These are phyloP conservation scores for Spinellus fusiger DNA, from an alignment of 192 early-diverging fungal genomes.

Conservation along the genomic window DNA sequence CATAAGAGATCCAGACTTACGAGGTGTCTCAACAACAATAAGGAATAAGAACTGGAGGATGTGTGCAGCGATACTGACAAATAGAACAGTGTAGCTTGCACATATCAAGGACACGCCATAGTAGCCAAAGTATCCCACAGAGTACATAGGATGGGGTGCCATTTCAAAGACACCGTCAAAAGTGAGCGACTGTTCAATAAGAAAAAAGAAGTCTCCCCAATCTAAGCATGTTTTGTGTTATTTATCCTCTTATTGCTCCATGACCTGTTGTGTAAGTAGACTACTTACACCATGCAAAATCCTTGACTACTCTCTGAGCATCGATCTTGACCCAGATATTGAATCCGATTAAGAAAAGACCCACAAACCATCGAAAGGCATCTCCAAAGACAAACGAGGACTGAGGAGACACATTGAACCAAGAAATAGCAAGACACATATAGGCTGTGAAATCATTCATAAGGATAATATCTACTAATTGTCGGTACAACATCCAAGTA, in stretches of 20 bases:
- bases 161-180: conserved; percentile 95
- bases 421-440: conserved; percentile 73
- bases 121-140: conserved; percentile 94
- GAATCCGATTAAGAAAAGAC: conserved; percentile 75
- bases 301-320: conserved; percentile 91
- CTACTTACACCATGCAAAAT: conserved; percentile 94
- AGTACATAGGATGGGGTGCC: conserved; percentile 99
- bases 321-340: conserved; percentile 97
- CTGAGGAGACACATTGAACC: conserved; percentile 64
- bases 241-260: neutral
- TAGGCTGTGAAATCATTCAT: conserved; percentile 91
- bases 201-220: conserved; percentile 99
- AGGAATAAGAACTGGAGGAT: conserved; percentile 86
- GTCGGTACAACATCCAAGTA: conserved; percentile 92
- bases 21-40: conserved; percentile 88
- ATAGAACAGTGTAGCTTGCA: conserved; percentile 87
- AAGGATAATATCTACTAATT: conserved; percentile 86
- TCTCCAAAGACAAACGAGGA: conserved; percentile 56
- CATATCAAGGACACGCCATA: conserved; percentile 92
- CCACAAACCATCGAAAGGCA: conserved; percentile 70
- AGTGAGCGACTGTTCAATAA: conserved; percentile 83
- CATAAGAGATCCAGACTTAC: too few species aligned
- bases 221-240: too few species aligned
- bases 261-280: neutral
- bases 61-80: conserved; percentile 84